phyloP scores from a whole-genome alignment of 768 basidiomycete species.

The Termitomyces bulborhizus region DNA sequence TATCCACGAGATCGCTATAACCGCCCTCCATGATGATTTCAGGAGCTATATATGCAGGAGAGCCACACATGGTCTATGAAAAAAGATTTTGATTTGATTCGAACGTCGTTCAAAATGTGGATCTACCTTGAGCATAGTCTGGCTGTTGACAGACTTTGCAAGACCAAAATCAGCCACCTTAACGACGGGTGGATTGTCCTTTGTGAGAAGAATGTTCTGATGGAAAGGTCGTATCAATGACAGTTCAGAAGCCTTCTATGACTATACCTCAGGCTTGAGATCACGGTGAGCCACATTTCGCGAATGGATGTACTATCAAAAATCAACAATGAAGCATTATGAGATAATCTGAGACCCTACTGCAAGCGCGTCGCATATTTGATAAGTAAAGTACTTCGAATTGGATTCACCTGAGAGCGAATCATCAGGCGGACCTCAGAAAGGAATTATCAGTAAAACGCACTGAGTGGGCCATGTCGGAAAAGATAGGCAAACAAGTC shows the following conservation, averaged over 20 bases:
- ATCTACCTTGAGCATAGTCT: constrained; percentile 69
- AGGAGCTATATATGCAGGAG: constrained; percentile 59
- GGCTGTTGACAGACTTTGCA: constrained; percentile 79
- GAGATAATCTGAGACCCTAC: constrained; percentile 29
- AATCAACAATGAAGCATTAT: neutral
- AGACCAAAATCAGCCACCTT: constrained; percentile 97
- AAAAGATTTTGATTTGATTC: neutral
- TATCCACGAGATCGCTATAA: constrained; percentile 87
- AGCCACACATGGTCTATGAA: constrained; percentile 88
- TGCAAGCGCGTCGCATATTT: constrained; percentile 78
- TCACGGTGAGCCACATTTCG: constrained; percentile 88
- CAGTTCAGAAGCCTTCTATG: constrained; percentile 5
- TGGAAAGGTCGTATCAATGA: neutral
- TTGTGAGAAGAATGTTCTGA: constrained; percentile 79
- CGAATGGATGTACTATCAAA: constrained; percentile 54
- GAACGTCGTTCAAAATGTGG: neutral
- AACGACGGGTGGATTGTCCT: constrained; percentile 55
- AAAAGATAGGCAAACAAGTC: constrained; percentile 81
- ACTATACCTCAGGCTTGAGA: constrained; percentile 74
- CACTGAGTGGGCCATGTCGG: constrained; percentile 52
- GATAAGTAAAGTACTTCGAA: constrained; percentile 65
- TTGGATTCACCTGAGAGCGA: constrained; percentile 40
- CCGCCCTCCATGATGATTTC: constrained; percentile 45
- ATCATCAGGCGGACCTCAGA: constrained; percentile 2
- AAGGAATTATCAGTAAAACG: constrained; percentile 15